Evolutionary conservation across 768 basidiomycete species (phyloP), one percentile per base, ranked within the genome.

Genomic region (Pulveroboletus sp.): DNA sequence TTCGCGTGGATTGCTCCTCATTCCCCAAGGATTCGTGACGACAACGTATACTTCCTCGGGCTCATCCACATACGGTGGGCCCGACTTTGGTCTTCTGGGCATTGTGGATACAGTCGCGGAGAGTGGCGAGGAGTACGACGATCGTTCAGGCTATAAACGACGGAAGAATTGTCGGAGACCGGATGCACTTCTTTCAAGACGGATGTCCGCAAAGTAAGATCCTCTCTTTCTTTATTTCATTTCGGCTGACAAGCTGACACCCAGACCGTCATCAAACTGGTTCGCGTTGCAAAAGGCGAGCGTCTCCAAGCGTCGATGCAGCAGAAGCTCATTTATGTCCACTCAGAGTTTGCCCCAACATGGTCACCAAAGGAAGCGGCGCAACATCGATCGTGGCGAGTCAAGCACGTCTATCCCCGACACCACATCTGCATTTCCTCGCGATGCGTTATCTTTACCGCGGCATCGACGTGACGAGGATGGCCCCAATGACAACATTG

Each of bases 261-360:
- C 6, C 24, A 51, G 47, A 10, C 70, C 81, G 2, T 82, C 81
- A 11, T 76, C 79, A 19, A 62, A 84, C 60, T 84, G 83, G 83
- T 58, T 79, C 14, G 72, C 76, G 1, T 60, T 84, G 37, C 72
- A 77, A 55, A 78, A 80, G 66, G 83, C 82, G 43, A 30, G 67
- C 24, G 1, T 29, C 13, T 2, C 6, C 3, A 19, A 32, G 38
- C 50, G 50, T 48, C 29, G 41, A 47, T 34, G 44, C 24, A 20
- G 10, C 1, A 9, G 16, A 2, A 6, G 16, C n/a, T 59, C 29
- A 58, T 11, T 4, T 6, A 11, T 42, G n/a, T n/a, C 7, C 0
- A 0, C 0, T 26, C 39, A 63, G 60, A 51, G 5, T 14, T 39
- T 60, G 13, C 34, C 23, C 32, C 58, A 47, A 27, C 43, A 50